These are phyloP conservation scores for Monosporozyma solicola DNA, from an alignment of 805 yeast species.

Conservation along the genomic window DNA sequence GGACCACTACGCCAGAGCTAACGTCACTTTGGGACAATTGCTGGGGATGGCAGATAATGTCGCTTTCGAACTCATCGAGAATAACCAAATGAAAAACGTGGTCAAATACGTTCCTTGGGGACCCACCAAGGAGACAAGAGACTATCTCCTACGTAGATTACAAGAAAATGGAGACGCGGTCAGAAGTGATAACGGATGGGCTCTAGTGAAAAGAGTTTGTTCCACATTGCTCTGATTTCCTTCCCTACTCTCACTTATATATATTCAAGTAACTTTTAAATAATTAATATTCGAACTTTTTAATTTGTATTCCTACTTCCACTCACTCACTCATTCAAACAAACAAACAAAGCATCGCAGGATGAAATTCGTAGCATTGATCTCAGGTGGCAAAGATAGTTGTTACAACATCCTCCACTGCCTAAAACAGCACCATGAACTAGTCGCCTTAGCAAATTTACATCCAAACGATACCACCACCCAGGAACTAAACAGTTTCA, in stretches of 20 bases:
- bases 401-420: constrained; percentile 86
- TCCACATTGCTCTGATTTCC: constrained; percentile 22
- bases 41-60: constrained; percentile 93
- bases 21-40: constrained; percentile 80
- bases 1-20: constrained; percentile 47
- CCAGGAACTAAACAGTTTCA: constrained; percentile 84
- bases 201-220: constrained; percentile 48
- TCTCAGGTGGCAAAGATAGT: constrained; percentile 96
- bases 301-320: no score
- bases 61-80: constrained; percentile 61
- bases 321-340: no score
- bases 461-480: constrained; percentile 45
- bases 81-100: constrained; percentile 60
- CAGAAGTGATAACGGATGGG: constrained; percentile 73
- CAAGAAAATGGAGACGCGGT: constrained; percentile 97
- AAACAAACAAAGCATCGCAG: not conserved
- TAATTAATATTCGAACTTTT: no score
- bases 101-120: constrained; percentile 98
- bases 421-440: constrained; percentile 72
- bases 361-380: constrained; percentile 88
- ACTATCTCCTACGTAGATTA: constrained; percentile 75
- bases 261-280: no score
- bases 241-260: no score
- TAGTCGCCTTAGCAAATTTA: constrained; percentile 77
- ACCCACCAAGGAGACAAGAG: constrained; percentile 88